A percentile compares a stretch with the other conserved stretches of the same genome.
phyloP scores from a whole-genome alignment of 2,329 filamentous ascomycete species.

The Scytalidium lignicola region DNA sequence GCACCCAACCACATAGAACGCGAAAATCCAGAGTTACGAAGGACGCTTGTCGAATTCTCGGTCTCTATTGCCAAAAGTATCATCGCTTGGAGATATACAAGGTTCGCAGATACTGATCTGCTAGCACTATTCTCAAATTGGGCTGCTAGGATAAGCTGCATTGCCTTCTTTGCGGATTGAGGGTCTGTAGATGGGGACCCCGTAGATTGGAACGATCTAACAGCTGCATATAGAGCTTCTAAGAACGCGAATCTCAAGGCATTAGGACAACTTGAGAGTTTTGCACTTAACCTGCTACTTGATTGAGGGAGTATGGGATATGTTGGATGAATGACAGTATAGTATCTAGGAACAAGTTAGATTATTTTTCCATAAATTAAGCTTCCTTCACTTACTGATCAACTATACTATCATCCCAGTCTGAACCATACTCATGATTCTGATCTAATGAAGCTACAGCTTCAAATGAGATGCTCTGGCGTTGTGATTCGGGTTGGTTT shows the following conservation, averaged over 20 bases:
- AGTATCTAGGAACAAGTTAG: slow-evolving; percentile 47
- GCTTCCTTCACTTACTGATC: slow-evolving; percentile 29
- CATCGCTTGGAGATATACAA: slow-evolving; percentile 61
- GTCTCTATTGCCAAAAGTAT: slow-evolving; percentile 62
- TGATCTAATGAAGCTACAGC: slow-evolving; percentile 18
- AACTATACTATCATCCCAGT: slow-evolving; percentile 40
- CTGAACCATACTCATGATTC: slow-evolving; percentile 24
- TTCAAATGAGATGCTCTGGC: slow-evolving; percentile 22
- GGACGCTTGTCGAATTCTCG: slow-evolving; percentile 44
- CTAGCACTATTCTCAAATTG: slow-evolving; percentile 38
- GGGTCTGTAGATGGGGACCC: slow-evolving; percentile 21
- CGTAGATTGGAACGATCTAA: slow-evolving; percentile 46
- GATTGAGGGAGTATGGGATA: slow-evolving; percentile 61
- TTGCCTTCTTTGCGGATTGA: slow-evolving; percentile 34
- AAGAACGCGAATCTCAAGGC: slow-evolving; percentile 59
- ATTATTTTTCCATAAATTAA: slow-evolving; percentile 1
- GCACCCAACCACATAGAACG: slow-evolving; percentile 54
- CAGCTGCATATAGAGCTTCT: slow-evolving; percentile 55
- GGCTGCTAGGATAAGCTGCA: slow-evolving; percentile 36
- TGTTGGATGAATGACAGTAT: slow-evolving; percentile 58
- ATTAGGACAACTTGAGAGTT: slow-evolving; percentile 51
- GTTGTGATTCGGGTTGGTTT: slow-evolving; percentile 21
- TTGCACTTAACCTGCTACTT: slow-evolving; percentile 49
- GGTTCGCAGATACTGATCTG: slow-evolving; percentile 35
- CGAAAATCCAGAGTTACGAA: slow-evolving; percentile 35